Conservation (phyloP, 495 filamentous ascomycete genomes). For the Penicillium atrosanguineum region DNA sequence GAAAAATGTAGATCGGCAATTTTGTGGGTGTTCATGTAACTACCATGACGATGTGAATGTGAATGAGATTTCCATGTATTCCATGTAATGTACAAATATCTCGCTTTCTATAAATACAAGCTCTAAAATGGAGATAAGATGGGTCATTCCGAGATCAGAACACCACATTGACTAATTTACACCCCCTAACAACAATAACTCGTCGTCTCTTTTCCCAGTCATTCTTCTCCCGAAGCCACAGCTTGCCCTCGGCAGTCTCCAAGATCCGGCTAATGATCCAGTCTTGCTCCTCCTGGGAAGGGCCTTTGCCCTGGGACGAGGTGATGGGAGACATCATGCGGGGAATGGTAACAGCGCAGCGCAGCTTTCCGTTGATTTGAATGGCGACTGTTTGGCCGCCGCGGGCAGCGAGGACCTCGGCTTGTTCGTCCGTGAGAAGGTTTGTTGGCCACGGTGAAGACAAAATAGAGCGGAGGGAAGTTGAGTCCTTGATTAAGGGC, state of each 20-base stretch:
- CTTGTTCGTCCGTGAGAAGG: slow-evolving; percentile 39
- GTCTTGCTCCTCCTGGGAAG: slow-evolving; percentile 37
- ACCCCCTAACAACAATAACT: slow-evolving; percentile 47
- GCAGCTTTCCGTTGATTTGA: slow-evolving; percentile 73
- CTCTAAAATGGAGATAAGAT: not conserved
- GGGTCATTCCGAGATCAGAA: slow-evolving; percentile 24
- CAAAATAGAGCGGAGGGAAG: slow-evolving; percentile 42
- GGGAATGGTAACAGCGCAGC: slow-evolving; percentile 60
- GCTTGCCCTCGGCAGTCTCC: slow-evolving; percentile 43
- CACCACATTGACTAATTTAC: slow-evolving; percentile 50
- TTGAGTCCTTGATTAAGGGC: slow-evolving; percentile 15
- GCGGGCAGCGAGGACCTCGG: slow-evolving; percentile 44
- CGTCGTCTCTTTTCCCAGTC: slow-evolving; percentile 45
- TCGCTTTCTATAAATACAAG: slow-evolving; percentile 1
- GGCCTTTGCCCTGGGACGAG: slow-evolving; percentile 10
- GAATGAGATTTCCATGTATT: not conserved
- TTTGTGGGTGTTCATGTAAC: too few relatives aligned
- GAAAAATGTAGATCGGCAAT: too few relatives aligned
- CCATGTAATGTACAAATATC: slow-evolving; percentile 4
- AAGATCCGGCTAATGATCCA: slow-evolving; percentile 57
- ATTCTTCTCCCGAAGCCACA: slow-evolving; percentile 47
- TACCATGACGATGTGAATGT: too few relatives aligned
- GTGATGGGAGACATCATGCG: slow-evolving; percentile 26
- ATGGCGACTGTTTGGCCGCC: slow-evolving; percentile 57
- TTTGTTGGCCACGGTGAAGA: slow-evolving; percentile 51